A percentile compares a stretch with the other conserved stretches of the same genome.
Evolutionary conservation across 768 basidiomycete species (phyloP).

Genomic region (Lentinula raphanica): DNA sequence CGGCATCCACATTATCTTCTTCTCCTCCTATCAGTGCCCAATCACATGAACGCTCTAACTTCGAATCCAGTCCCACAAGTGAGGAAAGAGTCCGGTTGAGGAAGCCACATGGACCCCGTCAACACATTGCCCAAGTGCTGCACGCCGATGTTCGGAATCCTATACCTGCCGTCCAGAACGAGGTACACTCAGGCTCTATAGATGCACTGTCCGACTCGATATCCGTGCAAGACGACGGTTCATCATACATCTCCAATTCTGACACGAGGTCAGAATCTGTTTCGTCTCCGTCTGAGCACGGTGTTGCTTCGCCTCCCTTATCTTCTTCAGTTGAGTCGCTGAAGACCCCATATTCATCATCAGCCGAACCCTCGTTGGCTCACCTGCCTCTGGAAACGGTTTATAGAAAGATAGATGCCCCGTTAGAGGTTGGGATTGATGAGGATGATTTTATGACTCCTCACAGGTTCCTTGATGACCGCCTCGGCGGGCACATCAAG

Average conservation of each 20-base stretch:
- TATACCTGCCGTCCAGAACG: neutral
- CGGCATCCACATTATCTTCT: neutral
- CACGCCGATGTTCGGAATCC: neutral
- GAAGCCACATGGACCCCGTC: slow-evolving; percentile 1
- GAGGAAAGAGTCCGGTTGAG: neutral
- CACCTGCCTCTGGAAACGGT: slow-evolving; percentile 26
- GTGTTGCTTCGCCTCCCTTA: slow-evolving; percentile 36
- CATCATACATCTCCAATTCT: slow-evolving; percentile 23
- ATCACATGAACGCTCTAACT: slow-evolving; percentile 12
- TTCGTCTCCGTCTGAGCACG: slow-evolving; percentile 11
- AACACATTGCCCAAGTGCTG: neutral
- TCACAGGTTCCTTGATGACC: slow-evolving; percentile 10
- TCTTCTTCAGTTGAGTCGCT: slow-evolving; percentile 60
- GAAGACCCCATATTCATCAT: slow-evolving; percentile 48
- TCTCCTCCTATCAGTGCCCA: neutral
- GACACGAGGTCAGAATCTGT: slow-evolving; percentile 17
- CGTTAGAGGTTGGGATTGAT: slow-evolving; percentile 15
- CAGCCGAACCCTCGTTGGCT: slow-evolving; percentile 39
- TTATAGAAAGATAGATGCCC: slow-evolving; percentile 17
- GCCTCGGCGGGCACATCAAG: slow-evolving; percentile 30
- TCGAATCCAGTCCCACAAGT: neutral
- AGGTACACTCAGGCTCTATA: slow-evolving; percentile 2
- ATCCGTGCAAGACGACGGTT: slow-evolving; percentile 11
- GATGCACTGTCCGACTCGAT: slow-evolving; percentile 13
- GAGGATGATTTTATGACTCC: slow-evolving; percentile 12